Evolutionary conservation across 495 filamentous ascomycete genomes (phyloP), one percentile per base, ranked within the genome.

Genomic region (Podospora fimiseda): DNA sequence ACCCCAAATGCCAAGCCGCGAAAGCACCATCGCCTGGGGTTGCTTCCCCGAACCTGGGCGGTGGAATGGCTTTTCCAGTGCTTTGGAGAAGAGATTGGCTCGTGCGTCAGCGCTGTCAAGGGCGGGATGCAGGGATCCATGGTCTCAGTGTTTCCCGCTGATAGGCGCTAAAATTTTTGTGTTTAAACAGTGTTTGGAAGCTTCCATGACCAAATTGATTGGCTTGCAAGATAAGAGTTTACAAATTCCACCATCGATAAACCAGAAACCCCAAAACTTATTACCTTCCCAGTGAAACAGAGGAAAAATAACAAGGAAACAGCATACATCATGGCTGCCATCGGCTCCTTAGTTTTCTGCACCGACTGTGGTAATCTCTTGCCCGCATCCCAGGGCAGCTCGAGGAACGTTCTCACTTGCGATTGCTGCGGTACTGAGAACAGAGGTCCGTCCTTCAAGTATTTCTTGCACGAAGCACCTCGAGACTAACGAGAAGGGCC

Each of bases 281-380:
- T n/a, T n/a, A n/a, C n/a, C n/a, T 27, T 37, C 23, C 6, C 8
- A 19, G n/a, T 9, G 45, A 38, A 11, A 45, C 19, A 42, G 21
- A 30, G 24, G 43, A 37, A 13, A 46, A 24, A 38, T n/a, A 2
- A 23, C 2, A 27, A 8, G 39, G 7, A 30, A 5, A 37, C n/a
- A 46, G 22, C 33, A 33, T 11, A 48, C 49, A 72, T 55, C 23
- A 96, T 95, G 90, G 83, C 92, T 52, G 81, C 84, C 9, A 88
- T 96, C 55, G 92, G 90, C 20, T 93, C 90, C 23, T 75, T 96
- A 24, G 82, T 96, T 38, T 98, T 98, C 72, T 96, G 93, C 72
- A 89, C 82, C 15, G 89, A 90, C 65, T 96, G 92, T 67, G 91
- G 92, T 43, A 92, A 95, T 68, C 79, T 96, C 2, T 79, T 98